Base-by-base conservation (phyloP, 1,284 basidiomycete species). In the Athelia psychrophila region DNA sequence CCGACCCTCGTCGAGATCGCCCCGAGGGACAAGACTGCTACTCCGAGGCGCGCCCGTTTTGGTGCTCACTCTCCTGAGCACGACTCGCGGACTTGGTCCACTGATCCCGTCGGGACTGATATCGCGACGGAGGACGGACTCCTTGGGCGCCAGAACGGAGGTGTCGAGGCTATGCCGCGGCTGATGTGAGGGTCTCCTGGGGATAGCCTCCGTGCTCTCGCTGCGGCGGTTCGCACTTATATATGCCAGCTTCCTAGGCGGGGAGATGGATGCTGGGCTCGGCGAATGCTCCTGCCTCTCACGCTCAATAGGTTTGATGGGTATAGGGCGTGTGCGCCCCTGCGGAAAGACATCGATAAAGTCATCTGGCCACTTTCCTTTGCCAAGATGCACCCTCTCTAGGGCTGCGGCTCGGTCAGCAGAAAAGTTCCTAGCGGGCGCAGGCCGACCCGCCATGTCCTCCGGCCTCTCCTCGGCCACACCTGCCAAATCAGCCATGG, bases 281-380 rank as follows among this genome's bases (percentile, higher is more conserved):
- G 57, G 2, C 54, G 51, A 33, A 56, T 59, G 8, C 61, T 54
- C 38, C 52, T 54, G 25, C 66, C 67, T 48, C 62, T 65, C 66
- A 51, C 59, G 56, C 44, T 58, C 54, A 42, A 58, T 50, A 44
- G 58, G 58, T 53, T 63, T 67, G 58, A 63, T 61, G 54, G 69
- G 61, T 51, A 70, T 68, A 49, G 67, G 60, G 25, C 62, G 69
- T 49, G 62, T 62, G 53, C 62, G 66, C 13, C 64, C 54, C 53
- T 73, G 73, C 27, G 27, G n/a, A 58, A 85, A 80, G 20, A 72
- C 81, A 60, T 82, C 80, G 52, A 89, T 64, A 62, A 89, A 89
- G 65, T 91, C 88, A 63, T 91, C 87, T 1, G 89, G 88, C 86
- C 87, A 90, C 66, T 87, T 89, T 52, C 85, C 88, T 65, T 91